These are phyloP conservation scores for Bonia amplexicaulis DNA, from an alignment of 176 grass and related monocot genomes.

Conservation along the genomic window DNA sequence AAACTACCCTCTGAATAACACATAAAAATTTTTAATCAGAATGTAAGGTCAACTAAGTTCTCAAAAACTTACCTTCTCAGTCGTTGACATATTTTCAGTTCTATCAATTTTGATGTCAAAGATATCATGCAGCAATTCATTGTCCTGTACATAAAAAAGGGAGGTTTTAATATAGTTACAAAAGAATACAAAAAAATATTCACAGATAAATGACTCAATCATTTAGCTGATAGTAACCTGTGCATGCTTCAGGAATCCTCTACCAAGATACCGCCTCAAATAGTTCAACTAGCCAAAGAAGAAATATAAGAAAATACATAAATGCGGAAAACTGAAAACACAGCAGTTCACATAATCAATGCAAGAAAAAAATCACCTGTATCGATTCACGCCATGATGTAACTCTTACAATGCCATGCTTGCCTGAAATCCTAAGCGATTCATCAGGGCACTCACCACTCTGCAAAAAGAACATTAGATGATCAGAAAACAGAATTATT, in stretches of 20 bases:
- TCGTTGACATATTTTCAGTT: constrained; percentile 52
- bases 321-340: not conserved
- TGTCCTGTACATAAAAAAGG: constrained; percentile 39
- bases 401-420: constrained; percentile 56
- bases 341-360: not conserved
- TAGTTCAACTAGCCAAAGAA: constrained; percentile 61
- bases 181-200: not conserved
- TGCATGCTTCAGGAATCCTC: constrained; percentile 93
- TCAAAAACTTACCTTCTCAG: constrained; percentile 48
- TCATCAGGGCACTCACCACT: constrained; percentile 60
- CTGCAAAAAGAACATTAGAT: constrained; percentile 28
- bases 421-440: constrained; percentile 64
- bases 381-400: constrained; percentile 84
- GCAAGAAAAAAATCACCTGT: constrained; percentile 40
- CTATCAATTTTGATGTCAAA: constrained; percentile 67
- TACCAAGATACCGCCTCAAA: constrained; percentile 72
- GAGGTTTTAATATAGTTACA: no score
- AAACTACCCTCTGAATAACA: no score
- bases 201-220: no score
- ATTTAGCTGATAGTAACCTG: constrained; percentile 40
- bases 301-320: no score
- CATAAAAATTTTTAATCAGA: no score
- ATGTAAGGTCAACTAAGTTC: no score
- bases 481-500: not conserved
- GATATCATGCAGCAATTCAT: constrained; percentile 75